phyloP scores from a whole-genome alignment of 768 basidiomycete genomes.

The Saitozyma sp. region DNA sequence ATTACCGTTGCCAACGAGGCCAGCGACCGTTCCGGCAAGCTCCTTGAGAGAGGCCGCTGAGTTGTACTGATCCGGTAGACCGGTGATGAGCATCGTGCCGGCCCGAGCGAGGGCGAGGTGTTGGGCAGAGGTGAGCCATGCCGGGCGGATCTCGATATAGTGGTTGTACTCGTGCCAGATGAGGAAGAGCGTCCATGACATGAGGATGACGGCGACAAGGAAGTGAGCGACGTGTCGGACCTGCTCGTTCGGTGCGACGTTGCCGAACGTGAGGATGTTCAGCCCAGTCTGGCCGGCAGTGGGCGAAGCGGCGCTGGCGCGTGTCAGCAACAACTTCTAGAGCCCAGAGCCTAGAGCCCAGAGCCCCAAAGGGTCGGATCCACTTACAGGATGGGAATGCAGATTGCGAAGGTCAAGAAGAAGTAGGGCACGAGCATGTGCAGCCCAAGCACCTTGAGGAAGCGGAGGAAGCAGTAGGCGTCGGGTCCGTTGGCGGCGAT shows the following conservation, averaged over 20 bases:
- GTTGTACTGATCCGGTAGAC: slow-evolving; percentile 47
- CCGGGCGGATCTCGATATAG: slow-evolving; percentile 48
- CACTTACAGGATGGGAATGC: slow-evolving; percentile 48
- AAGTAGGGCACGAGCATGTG: slow-evolving; percentile 52
- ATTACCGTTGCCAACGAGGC: too few species aligned
- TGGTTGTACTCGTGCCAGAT: slow-evolving; percentile 50
- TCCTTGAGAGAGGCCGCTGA: slow-evolving; percentile 38
- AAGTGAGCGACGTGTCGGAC: slow-evolving; percentile 49
- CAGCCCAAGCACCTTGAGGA: slow-evolving; percentile 50
- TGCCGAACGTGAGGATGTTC: slow-evolving; percentile 52
- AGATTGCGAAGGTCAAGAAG: slow-evolving; percentile 46
- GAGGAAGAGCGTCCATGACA: slow-evolving; percentile 50
- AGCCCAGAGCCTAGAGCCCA: too few species aligned
- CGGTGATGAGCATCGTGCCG: slow-evolving; percentile 48
- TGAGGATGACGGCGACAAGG: slow-evolving; percentile 47
- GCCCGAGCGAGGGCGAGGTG: slow-evolving; percentile 49
- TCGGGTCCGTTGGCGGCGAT: slow-evolving; percentile 51
- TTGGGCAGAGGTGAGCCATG: slow-evolving; percentile 47
- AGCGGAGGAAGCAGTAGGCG: slow-evolving; percentile 52
- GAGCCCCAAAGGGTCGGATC: too few species aligned
- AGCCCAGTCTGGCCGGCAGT: slow-evolving; percentile 42
- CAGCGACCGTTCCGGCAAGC: slow-evolving; percentile 34
- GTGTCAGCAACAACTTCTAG: neutral
- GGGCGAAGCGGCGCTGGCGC: slow-evolving; percentile 32
- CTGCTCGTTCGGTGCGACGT: slow-evolving; percentile 38